Percentiles rank a stretch among this genome's conserved stretches.
phyloP scores from a whole-genome alignment of 1,284 basidiomycete genomes.

The Vanrija sp. region DNA sequence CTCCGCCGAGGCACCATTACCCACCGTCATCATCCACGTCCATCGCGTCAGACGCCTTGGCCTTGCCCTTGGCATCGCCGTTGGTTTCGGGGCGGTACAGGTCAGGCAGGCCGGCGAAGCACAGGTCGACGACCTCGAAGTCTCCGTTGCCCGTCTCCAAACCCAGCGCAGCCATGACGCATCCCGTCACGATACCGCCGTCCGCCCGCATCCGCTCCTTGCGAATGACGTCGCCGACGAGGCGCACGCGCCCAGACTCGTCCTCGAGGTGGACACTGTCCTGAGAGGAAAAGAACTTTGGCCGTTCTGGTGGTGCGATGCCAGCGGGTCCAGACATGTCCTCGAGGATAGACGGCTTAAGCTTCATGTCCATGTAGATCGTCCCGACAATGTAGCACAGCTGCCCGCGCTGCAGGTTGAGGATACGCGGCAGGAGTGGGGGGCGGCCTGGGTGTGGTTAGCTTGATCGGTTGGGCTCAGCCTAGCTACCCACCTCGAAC shows the following conservation, averaged over 20 bases:
- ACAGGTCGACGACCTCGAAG: conserved; percentile 90
- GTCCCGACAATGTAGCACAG: conserved; percentile 91
- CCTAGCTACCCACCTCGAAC: conserved; percentile 54
- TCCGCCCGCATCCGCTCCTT: conserved; percentile 50
- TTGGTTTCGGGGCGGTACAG: conserved; percentile 47
- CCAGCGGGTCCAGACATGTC: conserved; percentile 59
- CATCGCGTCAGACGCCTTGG: conserved; percentile 23
- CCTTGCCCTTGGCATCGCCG: conserved; percentile 44
- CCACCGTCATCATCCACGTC: conserved; percentile 17
- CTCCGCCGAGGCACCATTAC: background rate
- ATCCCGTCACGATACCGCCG: conserved; percentile 71
- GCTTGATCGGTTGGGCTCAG: background rate
- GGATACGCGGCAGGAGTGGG: conserved; percentile 70
- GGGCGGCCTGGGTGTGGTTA: conserved; percentile 60
- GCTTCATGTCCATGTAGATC: conserved; percentile 94
- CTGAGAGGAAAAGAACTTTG: conserved; percentile 70
- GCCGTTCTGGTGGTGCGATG: conserved; percentile 68
- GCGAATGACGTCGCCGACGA: conserved; percentile 65
- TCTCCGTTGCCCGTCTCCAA: conserved; percentile 84
- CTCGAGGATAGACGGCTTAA: conserved; percentile 94
- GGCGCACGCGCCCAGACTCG: conserved; percentile 82
- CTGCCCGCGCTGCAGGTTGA: conserved; percentile 79
- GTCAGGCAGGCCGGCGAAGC: conserved; percentile 75
- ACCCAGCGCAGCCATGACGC: conserved; percentile 84
- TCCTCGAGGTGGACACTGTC: conserved; percentile 91